A percentile compares a stretch with the other conserved stretches of the same genome.
phyloP scores from a whole-genome alignment of 2,329 filamentous ascomycete species.

The Claviceps sp. region DNA sequence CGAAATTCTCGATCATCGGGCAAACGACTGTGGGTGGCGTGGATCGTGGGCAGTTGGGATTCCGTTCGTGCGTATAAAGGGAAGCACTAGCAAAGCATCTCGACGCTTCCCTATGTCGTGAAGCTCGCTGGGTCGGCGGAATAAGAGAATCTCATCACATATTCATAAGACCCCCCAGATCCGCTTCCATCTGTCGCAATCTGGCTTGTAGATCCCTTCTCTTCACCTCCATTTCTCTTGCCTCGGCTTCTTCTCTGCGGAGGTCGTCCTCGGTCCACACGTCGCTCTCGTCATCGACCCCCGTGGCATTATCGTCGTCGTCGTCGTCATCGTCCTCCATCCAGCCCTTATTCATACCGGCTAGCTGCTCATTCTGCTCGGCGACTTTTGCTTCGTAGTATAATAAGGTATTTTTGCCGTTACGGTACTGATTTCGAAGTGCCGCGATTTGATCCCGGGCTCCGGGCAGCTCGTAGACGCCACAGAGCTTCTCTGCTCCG shows the following conservation, averaged over 20 bases:
- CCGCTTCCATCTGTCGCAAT: constrained; percentile 40
- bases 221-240: constrained; percentile 40
- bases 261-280: constrained; percentile 56
- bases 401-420: constrained; percentile 59
- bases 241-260: constrained; percentile 54
- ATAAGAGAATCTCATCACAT: constrained; percentile 26
- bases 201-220: constrained; percentile 42
- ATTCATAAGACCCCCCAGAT: constrained; percentile 38
- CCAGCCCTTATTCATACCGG: constrained; percentile 55
- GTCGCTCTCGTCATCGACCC: constrained; percentile 33
- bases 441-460: constrained; percentile 62
- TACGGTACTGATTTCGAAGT: constrained; percentile 56
- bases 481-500: constrained; percentile 81
- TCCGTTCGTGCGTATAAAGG: too few relatives aligned
- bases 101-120: neutral
- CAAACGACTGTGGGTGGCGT: constrained; percentile 28
- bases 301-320: constrained; percentile 40
- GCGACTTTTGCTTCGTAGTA: constrained; percentile 72
- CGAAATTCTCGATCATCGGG: constrained; percentile 52
- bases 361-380: constrained; percentile 61
- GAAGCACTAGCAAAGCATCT: constrained; percentile 1
- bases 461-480: constrained; percentile 73
- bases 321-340: constrained; percentile 42
- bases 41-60: neutral
- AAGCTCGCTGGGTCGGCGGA: neutral